These are phyloP conservation scores for Brettanomyces bruxellensis DNA, from an alignment of 805 yeast species.

Conservation along the genomic window DNA sequence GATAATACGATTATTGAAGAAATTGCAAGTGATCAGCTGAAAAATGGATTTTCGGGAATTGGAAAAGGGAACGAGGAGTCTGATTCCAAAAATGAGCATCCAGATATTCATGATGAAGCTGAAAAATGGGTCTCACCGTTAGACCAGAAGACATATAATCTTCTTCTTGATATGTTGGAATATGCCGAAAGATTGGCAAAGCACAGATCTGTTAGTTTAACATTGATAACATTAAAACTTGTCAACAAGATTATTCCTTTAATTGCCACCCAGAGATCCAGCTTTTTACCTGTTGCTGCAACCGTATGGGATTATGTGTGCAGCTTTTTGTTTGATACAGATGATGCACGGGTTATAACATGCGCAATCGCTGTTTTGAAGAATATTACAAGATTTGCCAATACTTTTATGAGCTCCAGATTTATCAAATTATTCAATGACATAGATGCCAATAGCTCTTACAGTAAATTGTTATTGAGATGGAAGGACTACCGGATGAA, in stretches of 20 bases:
- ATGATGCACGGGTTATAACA: constrained; percentile 23
- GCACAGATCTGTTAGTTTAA: constrained; percentile 52
- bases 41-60: constrained; percentile 23
- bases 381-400: constrained; percentile 27
- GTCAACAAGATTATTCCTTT: constrained; percentile 37
- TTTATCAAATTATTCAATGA: constrained; percentile 33
- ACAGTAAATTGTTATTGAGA: constrained; percentile 11
- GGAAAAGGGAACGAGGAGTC: constrained; percentile 25
- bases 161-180: constrained; percentile 50
- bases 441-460: constrained; percentile 3
- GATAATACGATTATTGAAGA: constrained; percentile 18
- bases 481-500: background rate
- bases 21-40: constrained; percentile 26
- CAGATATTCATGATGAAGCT: constrained; percentile 11
- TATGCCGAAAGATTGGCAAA: constrained; percentile 64
- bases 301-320: constrained; percentile 41
- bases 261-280: constrained; percentile 38
- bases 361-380: constrained; percentile 21
- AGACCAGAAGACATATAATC: constrained; percentile 48
- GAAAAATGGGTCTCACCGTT: constrained; percentile 61
- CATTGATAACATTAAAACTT: constrained; percentile 47
- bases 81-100: constrained; percentile 12
- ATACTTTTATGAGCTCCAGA: constrained; percentile 37
- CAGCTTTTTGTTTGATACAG: constrained; percentile 9
- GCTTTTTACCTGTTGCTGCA: constrained; percentile 42